These are phyloP conservation scores for Tylopilus orsonianus DNA, from an alignment of 1,284 basidiomycete species.

Conservation along the genomic window DNA sequence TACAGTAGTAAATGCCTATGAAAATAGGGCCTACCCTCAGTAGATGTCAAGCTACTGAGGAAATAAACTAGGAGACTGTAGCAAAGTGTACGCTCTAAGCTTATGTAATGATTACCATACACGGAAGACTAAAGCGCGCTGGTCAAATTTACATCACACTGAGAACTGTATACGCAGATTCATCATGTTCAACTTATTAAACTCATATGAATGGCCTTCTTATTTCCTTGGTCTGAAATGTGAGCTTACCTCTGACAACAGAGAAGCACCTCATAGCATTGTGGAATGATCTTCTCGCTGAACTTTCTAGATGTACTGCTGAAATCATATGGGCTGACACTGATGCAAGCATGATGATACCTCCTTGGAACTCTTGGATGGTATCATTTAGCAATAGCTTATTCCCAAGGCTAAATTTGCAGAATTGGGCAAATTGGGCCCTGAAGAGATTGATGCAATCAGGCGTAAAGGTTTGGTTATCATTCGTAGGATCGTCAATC, in stretches of 20 bases:
- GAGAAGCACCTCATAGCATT: slow-evolving; percentile 47
- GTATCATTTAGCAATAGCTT: slow-evolving; percentile 28
- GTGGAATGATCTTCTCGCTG: slow-evolving; percentile 56
- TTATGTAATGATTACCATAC: too few relatives aligned
- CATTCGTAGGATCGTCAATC: slow-evolving; percentile 61
- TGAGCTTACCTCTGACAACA: slow-evolving; percentile 52
- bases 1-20: too few relatives aligned
- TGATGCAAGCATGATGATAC: slow-evolving; percentile 39
- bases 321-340: slow-evolving; percentile 55
- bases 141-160: too few relatives aligned
- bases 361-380: background rate
- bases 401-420: slow-evolving; percentile 63
- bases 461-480: slow-evolving; percentile 59
- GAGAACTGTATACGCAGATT: background rate
- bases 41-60: too few relatives aligned
- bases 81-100: too few relatives aligned
- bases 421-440: slow-evolving; percentile 48
- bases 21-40: too few relatives aligned
- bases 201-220: slow-evolving; percentile 32
- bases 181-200: slow-evolving; percentile 20
- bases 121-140: too few relatives aligned
- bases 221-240: slow-evolving; percentile 56
- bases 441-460: slow-evolving; percentile 49
- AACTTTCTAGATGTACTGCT: slow-evolving; percentile 46
- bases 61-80: too few relatives aligned